These are phyloP conservation scores for Phytophthora brassicae DNA, from an alignment of 352 stramenopile genomes.

Conservation along the genomic window DNA sequence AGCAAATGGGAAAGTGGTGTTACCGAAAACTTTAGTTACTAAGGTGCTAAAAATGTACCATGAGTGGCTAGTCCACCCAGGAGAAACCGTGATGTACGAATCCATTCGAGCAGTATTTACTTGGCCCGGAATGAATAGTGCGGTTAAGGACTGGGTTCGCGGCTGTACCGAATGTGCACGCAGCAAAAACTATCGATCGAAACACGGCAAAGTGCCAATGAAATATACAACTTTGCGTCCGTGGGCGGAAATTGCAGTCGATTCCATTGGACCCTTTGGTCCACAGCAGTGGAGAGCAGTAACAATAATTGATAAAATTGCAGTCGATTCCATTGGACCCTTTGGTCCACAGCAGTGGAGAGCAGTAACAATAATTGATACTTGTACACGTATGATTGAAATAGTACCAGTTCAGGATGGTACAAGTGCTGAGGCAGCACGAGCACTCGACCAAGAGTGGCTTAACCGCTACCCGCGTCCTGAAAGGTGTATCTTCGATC, in stretches of 20 bases:
- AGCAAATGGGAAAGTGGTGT: background rate
- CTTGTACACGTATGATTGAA: background rate
- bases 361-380: background rate
- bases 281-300: too few relatives aligned
- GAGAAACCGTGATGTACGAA: background rate
- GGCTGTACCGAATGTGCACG: constrained; percentile 1
- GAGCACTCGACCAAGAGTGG: background rate
- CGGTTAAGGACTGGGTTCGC: background rate
- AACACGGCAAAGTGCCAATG: constrained; percentile 1
- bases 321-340: background rate
- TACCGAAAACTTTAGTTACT: background rate
- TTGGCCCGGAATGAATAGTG: background rate
- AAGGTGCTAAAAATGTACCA: constrained; percentile 5
- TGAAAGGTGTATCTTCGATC: background rate
- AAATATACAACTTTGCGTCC: background rate
- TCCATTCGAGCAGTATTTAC: background rate
- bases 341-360: too few relatives aligned
- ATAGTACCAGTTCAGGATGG: background rate
- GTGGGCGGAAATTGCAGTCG: background rate
- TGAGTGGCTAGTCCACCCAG: constrained; percentile 1
- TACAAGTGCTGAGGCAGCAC: background rate
- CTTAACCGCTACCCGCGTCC: background rate
- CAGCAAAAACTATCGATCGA: background rate
- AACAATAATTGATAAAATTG: background rate
- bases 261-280: background rate